Conservation (phyloP, 2,329 filamentous ascomycete species). For the Teratosphaeria destructans region DNA sequence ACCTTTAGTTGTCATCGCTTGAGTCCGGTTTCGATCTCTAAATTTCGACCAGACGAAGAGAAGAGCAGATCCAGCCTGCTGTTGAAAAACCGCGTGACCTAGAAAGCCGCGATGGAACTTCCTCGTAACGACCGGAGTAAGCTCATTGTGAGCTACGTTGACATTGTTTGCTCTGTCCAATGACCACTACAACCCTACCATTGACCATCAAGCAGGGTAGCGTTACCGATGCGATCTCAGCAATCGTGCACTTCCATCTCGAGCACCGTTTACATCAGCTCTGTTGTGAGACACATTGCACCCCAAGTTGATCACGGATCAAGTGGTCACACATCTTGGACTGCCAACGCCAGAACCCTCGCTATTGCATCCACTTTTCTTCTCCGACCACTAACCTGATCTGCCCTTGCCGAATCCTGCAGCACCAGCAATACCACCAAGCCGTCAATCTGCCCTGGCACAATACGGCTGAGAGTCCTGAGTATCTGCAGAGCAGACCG, state of each 20-base stretch:
- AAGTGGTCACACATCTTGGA: no score
- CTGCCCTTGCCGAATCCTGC: no score
- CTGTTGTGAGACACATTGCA: not conserved
- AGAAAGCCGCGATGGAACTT: not conserved
- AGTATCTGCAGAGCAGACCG: no score
- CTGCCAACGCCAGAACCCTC: no score
- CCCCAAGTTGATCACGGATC: no score
- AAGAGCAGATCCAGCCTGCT: not conserved
- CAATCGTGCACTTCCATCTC: no score
- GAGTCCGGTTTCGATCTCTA: not conserved
- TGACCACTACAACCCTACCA: not conserved
- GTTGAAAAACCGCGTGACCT: not conserved
- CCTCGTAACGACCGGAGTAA: not conserved
- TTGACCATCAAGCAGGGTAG: not conserved
- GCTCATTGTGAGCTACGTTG: not conserved
- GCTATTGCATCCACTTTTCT: no score
- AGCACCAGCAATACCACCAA: no score
- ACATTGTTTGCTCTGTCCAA: not conserved
- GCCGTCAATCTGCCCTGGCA: no score
- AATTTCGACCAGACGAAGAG: not conserved
- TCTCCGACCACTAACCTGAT: no score
- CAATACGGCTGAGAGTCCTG: no score
- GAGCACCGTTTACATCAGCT: not conserved
- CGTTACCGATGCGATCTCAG: not conserved
- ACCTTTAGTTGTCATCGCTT: not conserved